These are phyloP conservation scores for Aspergillus hiratsukae DNA, from an alignment of 2,329 filamentous ascomycete species.

Conservation along the genomic window DNA sequence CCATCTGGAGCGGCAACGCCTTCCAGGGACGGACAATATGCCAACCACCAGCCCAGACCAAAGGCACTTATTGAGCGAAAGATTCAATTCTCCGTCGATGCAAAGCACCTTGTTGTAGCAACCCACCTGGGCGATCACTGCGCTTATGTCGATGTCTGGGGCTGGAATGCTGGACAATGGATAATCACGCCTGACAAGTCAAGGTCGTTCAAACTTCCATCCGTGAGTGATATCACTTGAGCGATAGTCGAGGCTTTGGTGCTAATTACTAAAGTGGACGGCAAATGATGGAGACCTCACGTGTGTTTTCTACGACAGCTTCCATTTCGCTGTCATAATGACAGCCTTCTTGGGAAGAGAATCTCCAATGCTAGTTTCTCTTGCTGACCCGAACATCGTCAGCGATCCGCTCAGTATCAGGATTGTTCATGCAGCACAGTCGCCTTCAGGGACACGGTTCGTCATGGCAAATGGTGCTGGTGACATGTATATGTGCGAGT, in stretches of 20 bases:
- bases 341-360: conserved; percentile 22
- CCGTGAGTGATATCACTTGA: conserved; percentile 8
- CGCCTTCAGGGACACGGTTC: conserved; percentile 28
- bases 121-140: conserved; percentile 30
- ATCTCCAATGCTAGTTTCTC: conserved; percentile 16
- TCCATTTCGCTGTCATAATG: conserved; percentile 23
- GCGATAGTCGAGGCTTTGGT: conserved; percentile 1
- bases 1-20: not conserved
- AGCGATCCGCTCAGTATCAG: conserved; percentile 28
- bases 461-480: conserved; percentile 31
- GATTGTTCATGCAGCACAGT: conserved; percentile 32
- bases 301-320: conserved; percentile 30
- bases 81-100: conserved; percentile 31
- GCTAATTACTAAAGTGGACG: conserved; percentile 20
- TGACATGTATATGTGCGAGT: conserved; percentile 33
- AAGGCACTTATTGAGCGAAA: conserved; percentile 26
- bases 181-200: conserved; percentile 12
- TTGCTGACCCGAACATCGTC: conserved; percentile 15
- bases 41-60: conserved; percentile 15
- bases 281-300: conserved; percentile 33
- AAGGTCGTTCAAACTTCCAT: conserved; percentile 16
- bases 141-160: conserved; percentile 20
- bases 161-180: conserved; percentile 16
- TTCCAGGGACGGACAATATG: conserved; percentile 2
- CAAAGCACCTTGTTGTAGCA: conserved; percentile 28